These are phyloP conservation scores for Micromonas pusilla DNA, from an alignment of 139 green algal species.

Conservation along the genomic window DNA sequence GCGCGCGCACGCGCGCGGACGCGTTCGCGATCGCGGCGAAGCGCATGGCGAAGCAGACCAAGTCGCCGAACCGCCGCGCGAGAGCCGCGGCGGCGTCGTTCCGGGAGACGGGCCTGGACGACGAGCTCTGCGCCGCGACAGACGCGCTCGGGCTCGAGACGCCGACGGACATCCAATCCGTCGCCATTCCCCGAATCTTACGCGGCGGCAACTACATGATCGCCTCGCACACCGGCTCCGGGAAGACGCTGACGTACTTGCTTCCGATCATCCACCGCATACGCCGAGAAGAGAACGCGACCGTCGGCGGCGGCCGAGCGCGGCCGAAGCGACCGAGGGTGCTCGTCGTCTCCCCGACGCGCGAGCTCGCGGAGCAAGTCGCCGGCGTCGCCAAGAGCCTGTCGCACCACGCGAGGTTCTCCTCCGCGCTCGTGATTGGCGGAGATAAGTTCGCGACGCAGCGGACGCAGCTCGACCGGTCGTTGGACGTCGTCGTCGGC, in stretches of 20 bases:
- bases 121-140: background rate
- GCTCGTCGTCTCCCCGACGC: constrained; percentile 79
- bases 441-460: constrained; percentile 43
- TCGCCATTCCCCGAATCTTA: constrained; percentile 61
- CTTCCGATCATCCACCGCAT: constrained; percentile 44
- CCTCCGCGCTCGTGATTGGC: constrained; percentile 48
- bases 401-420: constrained; percentile 69
- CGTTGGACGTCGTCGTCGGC: constrained; percentile 74
- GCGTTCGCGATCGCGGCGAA: no score
- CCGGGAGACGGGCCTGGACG: background rate
- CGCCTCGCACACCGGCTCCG: constrained; percentile 82
- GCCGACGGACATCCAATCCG: constrained; percentile 79
- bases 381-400: constrained; percentile 66
- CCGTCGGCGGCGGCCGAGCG: background rate
- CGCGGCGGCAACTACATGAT: constrained; percentile 57
- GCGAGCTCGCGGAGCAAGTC: constrained; percentile 91
- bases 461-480: constrained; percentile 43
- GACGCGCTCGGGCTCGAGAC: constrained; percentile 43
- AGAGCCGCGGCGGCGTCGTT: background rate
- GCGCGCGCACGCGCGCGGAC: no score
- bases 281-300: constrained; percentile 10
- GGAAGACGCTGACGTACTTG: constrained; percentile 76
- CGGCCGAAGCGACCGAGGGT: constrained; percentile 28
- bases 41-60: no score
- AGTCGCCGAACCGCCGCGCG: no score